phyloP scores from a whole-genome alignment of 2,329 filamentous ascomycete species.

The Phialocephala sp. region DNA sequence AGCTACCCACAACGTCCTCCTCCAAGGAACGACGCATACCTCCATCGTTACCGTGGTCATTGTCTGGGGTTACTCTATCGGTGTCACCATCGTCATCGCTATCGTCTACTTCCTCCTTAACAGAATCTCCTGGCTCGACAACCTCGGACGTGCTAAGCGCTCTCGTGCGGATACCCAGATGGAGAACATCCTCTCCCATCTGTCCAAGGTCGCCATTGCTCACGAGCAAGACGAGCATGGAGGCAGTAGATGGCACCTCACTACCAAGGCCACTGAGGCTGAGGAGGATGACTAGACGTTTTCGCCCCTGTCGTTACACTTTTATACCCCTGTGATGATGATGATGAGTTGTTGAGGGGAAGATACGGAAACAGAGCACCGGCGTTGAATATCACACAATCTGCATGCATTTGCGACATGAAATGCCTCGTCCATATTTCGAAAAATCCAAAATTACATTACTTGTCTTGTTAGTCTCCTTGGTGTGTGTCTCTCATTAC shows the following conservation, averaged over 20 bases:
- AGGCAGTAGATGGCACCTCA: slow-evolving; percentile 36
- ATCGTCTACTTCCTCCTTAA: slow-evolving; percentile 69
- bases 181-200: slow-evolving; percentile 69
- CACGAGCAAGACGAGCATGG: slow-evolving; percentile 58
- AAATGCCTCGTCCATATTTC: background rate
- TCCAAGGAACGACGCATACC: slow-evolving; percentile 44
- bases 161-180: slow-evolving; percentile 65
- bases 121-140: slow-evolving; percentile 61
- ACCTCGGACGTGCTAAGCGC: slow-evolving; percentile 68
- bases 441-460: background rate
- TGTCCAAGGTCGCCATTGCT: slow-evolving; percentile 67
- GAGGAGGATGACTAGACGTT: slow-evolving; percentile 43
- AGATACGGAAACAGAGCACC: background rate
- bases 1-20: slow-evolving; percentile 44
- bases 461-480: slow-evolving; percentile 7
- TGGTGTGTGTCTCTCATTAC: no score
- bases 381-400: slow-evolving; percentile 3
- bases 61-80: slow-evolving; percentile 70
- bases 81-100: slow-evolving; percentile 68
- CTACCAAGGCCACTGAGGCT: slow-evolving; percentile 39
- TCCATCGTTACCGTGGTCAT: slow-evolving; percentile 66
- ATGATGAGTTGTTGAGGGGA: background rate
- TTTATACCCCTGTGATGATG: background rate
- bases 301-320: background rate
- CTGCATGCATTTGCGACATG: slow-evolving; percentile 12